Base-by-base conservation (phyloP, 768 basidiomycete genomes). In the Multifurca ochricompacta region DNA sequence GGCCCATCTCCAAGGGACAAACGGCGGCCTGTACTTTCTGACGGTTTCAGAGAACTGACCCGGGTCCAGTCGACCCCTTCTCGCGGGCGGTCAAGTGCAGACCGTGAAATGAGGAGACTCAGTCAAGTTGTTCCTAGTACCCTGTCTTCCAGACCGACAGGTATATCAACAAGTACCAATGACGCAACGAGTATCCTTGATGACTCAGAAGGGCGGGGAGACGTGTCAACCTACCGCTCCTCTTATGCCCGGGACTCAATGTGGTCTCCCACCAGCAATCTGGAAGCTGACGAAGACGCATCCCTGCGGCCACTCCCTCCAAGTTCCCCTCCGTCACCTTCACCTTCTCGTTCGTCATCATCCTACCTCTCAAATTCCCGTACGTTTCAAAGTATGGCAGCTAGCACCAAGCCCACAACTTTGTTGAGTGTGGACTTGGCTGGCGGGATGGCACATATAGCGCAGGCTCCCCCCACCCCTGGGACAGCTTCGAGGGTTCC, bases 391-490 rank as follows among this genome's bases (percentile, higher is more conserved):
- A 89, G 87, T 64, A 83, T 85, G 64, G 81, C 85, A 25, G 89
- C 87, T 6, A 90, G 87, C 63, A 98, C 94, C 11, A 96, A 96
- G 68, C 94, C 92, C 2, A 98, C 94, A 5, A 98, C 94, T 0
- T 69, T 97, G 23, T 74, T 96, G n/a, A 91, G 88, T 61, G 80
- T 95, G 58, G 94, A 97, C 64, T 67, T 91, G 23, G 80, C 83
- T 6, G 83, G 82, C 60, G 87, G 87, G 11, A 83, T 92, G 76
- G 92, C 87, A 1, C 91, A 95, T 68, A 95, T 95, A 61, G 92
- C 92, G 6, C 88, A 95, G 65, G 89, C 82, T 9, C 82, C 88
- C 36, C 63, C 72, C 32, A 83, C 85, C 23, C 79, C 83, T 0
- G 71, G 74, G 5, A 74, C 77, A 50, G 59, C 74, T 11, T 72